A percentile compares a stretch with the other conserved stretches of the same genome.
Conservation (phyloP, 2,329 filamentous ascomycete genomes). For the Sclerotinia sclerotiorum region DNA sequence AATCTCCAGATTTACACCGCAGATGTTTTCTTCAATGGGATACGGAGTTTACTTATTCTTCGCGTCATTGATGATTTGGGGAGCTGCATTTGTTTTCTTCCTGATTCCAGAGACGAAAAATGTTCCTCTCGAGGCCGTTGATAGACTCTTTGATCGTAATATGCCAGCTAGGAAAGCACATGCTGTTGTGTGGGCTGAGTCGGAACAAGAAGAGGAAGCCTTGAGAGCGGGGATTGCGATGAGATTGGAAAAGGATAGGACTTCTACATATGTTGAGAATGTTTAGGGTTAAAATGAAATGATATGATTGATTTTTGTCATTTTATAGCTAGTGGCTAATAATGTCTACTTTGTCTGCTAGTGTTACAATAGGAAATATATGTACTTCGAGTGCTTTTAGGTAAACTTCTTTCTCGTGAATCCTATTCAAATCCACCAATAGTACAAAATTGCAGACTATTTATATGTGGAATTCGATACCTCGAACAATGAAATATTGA, state of each 20-base stretch:
- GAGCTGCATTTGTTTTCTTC: slow-evolving; percentile 60
- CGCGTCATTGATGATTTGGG: slow-evolving; percentile 59
- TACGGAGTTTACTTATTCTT: slow-evolving; percentile 71
- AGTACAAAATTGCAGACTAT: too few species aligned
- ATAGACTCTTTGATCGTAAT: slow-evolving; percentile 54
- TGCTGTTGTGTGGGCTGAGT: slow-evolving; percentile 34
- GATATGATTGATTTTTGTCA: background rate
- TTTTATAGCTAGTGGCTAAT: background rate
- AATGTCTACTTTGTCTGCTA: background rate
- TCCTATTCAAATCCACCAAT: background rate
- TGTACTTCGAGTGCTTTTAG: background rate
- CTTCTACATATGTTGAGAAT: background rate
- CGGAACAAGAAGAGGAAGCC: slow-evolving; percentile 32
- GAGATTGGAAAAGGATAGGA: slow-evolving; percentile 26
- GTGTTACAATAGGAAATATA: background rate
- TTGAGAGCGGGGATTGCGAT: slow-evolving; percentile 29
- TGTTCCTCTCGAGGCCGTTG: slow-evolving; percentile 64
- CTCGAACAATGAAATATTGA: background rate
- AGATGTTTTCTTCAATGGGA: slow-evolving; percentile 58
- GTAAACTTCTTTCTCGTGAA: background rate
- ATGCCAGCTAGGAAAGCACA: slow-evolving; percentile 33
- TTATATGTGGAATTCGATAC: too few species aligned
- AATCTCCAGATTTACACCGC: slow-evolving; percentile 64
- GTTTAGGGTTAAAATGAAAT: background rate
- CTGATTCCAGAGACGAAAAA: slow-evolving; percentile 66